phyloP scores from a whole-genome alignment of 1,139 yeast genomes.

The Hemisphaericaspora xylofermentans region DNA sequence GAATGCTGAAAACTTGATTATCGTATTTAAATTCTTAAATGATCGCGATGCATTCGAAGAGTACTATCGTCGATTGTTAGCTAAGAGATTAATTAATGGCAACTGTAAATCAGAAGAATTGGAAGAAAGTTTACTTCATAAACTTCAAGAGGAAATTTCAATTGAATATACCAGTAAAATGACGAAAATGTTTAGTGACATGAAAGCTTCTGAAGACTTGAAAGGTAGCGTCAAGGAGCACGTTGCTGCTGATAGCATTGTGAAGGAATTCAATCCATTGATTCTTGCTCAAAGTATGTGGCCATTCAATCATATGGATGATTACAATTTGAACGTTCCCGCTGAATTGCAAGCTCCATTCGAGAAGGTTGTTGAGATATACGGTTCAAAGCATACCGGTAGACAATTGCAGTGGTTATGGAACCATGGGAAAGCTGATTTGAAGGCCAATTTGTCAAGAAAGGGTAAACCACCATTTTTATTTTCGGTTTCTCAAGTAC shows the following conservation, averaged over 20 bases:
- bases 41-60: conserved; percentile 96
- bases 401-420: conserved; percentile 93
- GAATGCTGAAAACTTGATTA: conserved; percentile 83
- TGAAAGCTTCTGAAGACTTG: conserved; percentile 80
- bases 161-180: conserved; percentile 91
- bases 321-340: conserved; percentile 42
- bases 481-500: conserved; percentile 81
- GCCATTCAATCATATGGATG: conserved; percentile 63
- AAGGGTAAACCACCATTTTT: conserved; percentile 82
- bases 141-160: conserved; percentile 87
- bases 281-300: conserved; percentile 87
- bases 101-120: conserved; percentile 81
- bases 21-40: conserved; percentile 80
- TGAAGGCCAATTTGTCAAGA: conserved; percentile 82
- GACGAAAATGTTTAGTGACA: conserved; percentile 95
- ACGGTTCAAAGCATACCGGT: conserved; percentile 77
- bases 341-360: conserved; percentile 63
- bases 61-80: conserved; percentile 84
- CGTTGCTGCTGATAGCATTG: conserved; percentile 30
- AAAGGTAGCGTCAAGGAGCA: conserved; percentile 63
- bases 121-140: conserved; percentile 83
- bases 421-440: conserved; percentile 91
- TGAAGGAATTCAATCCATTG: conserved; percentile 70
- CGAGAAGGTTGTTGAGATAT: conserved; percentile 65
- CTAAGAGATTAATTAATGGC: conserved; percentile 84